A percentile compares a stretch with the other conserved stretches of the same genome.
These are phyloP conservation scores for Bombardia bombarda DNA, from an alignment of 495 filamentous ascomycete species.

Conservation along the genomic window DNA sequence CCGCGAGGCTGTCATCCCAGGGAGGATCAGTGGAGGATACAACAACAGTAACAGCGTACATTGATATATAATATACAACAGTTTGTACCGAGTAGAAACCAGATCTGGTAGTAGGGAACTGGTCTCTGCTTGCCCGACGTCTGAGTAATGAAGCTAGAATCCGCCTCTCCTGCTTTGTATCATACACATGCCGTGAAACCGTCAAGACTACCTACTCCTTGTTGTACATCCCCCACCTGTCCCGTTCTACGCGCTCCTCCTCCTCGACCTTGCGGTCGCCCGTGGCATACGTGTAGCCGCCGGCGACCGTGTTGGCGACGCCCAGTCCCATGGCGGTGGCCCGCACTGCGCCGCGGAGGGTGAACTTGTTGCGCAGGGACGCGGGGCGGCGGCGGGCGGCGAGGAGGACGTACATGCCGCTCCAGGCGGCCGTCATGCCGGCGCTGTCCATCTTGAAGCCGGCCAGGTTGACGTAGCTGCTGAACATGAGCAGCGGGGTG, in stretches of 20 bases:
- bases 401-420: constrained; percentile 72
- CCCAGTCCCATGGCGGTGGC: constrained; percentile 65
- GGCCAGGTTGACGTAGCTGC: constrained; percentile 73
- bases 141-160: too few species aligned
- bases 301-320: constrained; percentile 58
- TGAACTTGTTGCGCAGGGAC: constrained; percentile 51
- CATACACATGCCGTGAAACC: too few species aligned
- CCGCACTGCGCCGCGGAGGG: constrained; percentile 60
- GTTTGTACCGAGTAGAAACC: too few species aligned
- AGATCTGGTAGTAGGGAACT: too few species aligned
- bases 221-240: constrained; percentile 36
- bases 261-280: constrained; percentile 47
- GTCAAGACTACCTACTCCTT: too few species aligned
- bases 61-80: too few species aligned
- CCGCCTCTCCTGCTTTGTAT: too few species aligned
- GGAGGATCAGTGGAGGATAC: too few species aligned
- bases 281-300: constrained; percentile 63
- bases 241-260: constrained; percentile 31
- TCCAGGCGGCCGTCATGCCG: constrained; percentile 79
- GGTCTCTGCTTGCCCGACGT: too few species aligned
- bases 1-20: too few species aligned
- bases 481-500: constrained; percentile 76
- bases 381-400: constrained; percentile 57
- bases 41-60: too few species aligned
- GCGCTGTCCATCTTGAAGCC: constrained; percentile 75